A percentile compares a stretch with the other conserved stretches of the same genome.
These are phyloP conservation scores for Isoetes taiwanensis DNA, from an alignment of 75 land plant species.

Conservation along the genomic window DNA sequence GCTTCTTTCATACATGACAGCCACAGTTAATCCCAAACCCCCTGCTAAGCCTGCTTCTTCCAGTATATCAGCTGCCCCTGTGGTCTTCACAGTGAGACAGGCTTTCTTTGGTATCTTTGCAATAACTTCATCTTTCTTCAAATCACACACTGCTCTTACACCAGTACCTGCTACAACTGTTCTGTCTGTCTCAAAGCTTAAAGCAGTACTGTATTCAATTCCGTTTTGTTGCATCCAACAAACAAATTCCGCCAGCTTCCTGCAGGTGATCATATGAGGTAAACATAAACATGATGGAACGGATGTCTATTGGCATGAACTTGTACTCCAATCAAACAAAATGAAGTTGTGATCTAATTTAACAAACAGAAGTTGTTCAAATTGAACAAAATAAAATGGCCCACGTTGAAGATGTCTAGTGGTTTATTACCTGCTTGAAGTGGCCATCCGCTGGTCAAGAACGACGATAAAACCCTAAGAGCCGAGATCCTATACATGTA, in stretches of 20 bases:
- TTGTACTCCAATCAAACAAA: no score
- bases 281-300: no score
- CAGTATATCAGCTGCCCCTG: conserved; percentile 31
- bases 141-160: conserved; percentile 42
- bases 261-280: no score
- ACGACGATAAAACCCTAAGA: no score
- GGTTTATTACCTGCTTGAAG: no score
- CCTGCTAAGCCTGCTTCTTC: conserved; percentile 53
- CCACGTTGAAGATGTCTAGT: no score
- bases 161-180: conserved; percentile 29
- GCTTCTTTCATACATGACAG: conserved; percentile 80
- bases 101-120: conserved; percentile 73
- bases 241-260: conserved; percentile 60
- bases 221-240: conserved; percentile 61
- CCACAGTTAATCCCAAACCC: conserved; percentile 48
- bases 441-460: no score
- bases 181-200: conserved; percentile 19
- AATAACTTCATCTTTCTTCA: conserved; percentile 64
- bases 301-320: no score
- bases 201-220: conserved; percentile 49
- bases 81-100: conserved; percentile 61
- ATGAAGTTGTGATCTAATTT: no score
- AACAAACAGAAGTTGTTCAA: no score
- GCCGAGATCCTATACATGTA: no score
- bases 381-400: no score